Base-by-base conservation (phyloP, 2,329 filamentous ascomycete species). In the Fusarium torreyae region DNA sequence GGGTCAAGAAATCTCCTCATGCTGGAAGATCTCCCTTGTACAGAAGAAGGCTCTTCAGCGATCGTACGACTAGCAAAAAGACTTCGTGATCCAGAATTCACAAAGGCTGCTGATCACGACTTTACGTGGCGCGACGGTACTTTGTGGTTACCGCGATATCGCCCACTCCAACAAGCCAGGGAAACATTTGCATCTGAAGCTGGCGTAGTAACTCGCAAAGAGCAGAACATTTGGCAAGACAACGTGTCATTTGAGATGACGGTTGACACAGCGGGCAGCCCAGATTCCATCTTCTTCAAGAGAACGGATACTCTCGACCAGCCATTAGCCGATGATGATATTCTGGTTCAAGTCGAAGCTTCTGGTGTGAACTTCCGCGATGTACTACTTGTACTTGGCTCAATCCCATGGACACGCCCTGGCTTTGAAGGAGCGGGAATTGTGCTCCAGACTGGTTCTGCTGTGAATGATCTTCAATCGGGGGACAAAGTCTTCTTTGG, bases 401-500 rank as follows among this genome's bases (percentile, higher is more conserved):
- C 72, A 1, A 67, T 75, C 4, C 68, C 72, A 1, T 75, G 73
- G 73, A 56, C 53, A 6, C 57, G 18, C 44, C 74, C n/a, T 4
- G 74, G 75, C 8, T 45, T 62, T 13, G 76, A 77, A 20, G 72
- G 65, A 7, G 62, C 74, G 5, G 76, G 76, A 33, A 59, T 67
- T n/a, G 69, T 78, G 20, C 1, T 39, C 1, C 18, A 22, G 15
- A 17, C n/a, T 7, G 39, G 45, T 9, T 7, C 45, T 17, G 6
- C 26, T 18, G 54, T 57, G 5, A 28, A 7, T 1, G 18, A 44
- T 11, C 5, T 57, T 9, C 26, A 43, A 4, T 8, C 11, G 9
- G 45, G 54, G 13, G 54, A 57, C 20, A 51, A n/a, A 6, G 38
- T 57, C 3, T 57, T 54, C 31, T 54, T 38, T 26, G 15, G 31